These are phyloP conservation scores for Fomitopsis pinicola DNA, from an alignment of 1,284 basidiomycete species.

Conservation along the genomic window DNA sequence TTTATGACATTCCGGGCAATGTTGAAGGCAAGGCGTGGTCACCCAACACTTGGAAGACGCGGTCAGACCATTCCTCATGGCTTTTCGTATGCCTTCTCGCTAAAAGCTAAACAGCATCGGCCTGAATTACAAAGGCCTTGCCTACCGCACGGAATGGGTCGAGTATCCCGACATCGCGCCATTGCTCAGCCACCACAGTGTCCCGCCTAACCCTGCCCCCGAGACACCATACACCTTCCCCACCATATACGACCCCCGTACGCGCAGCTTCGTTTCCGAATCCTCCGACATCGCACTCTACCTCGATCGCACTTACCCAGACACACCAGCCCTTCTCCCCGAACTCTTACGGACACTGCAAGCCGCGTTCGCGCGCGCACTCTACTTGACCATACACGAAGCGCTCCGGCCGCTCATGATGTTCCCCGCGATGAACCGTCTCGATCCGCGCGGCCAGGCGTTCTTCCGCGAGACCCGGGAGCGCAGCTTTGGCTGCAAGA, in stretches of 20 bases:
- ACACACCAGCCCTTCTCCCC: slow-evolving; percentile 15
- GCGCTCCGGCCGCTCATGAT: slow-evolving; percentile 11
- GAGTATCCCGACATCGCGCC: slow-evolving; percentile 18
- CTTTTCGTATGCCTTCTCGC: neutral
- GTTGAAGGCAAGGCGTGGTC: neutral
- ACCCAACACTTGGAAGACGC: neutral
- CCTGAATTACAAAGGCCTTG: slow-evolving; percentile 31
- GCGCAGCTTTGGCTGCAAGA: slow-evolving; percentile 23
- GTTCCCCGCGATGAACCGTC: neutral
- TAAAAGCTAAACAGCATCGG: slow-evolving; percentile 18
- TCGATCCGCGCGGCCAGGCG: slow-evolving; percentile 20
- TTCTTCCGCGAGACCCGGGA: slow-evolving; percentile 25
- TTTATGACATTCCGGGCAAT: neutral
- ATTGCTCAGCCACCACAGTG: neutral
- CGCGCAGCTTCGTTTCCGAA: slow-evolving; percentile 20
- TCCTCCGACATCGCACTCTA: slow-evolving; percentile 27
- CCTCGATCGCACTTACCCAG: slow-evolving; percentile 28
- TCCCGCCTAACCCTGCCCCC: neutral
- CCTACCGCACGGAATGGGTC: slow-evolving; percentile 32
- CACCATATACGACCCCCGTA: slow-evolving; percentile 23
- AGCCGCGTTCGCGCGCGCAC: slow-evolving; percentile 10
- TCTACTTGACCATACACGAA: neutral
- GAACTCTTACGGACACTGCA: slow-evolving; percentile 22
- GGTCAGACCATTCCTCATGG: neutral
- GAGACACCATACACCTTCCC: slow-evolving; percentile 17